Conservation (phyloP, 371 early-diverging fungal genomes). For the Nematocida sp. region DNA sequence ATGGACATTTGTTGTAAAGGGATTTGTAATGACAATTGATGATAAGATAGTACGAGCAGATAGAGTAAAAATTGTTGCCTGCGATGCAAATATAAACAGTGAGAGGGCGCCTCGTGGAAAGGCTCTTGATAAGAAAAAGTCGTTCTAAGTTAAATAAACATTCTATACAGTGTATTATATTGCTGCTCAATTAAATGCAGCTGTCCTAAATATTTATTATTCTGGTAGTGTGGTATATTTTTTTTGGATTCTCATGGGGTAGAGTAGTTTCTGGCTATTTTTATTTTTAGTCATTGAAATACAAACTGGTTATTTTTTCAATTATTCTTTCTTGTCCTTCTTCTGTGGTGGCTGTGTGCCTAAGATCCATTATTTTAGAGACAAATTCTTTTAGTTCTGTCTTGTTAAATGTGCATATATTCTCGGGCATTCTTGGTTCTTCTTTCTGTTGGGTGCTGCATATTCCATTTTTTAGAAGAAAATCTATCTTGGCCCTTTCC, state of each 20-base stretch:
- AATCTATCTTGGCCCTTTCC: constrained; percentile 43
- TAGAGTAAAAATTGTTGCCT: constrained; percentile 70
- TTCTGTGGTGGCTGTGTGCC: constrained; percentile 41
- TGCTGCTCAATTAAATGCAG: no score
- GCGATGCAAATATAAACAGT: constrained; percentile 68
- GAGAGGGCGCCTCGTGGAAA: constrained; percentile 58
- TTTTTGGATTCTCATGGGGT: no score
- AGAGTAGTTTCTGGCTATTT: no score
- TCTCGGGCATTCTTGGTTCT: neutral
- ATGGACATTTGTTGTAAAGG: constrained; percentile 69
- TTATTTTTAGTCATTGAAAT: neutral
- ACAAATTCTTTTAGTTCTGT: constrained; percentile 29
- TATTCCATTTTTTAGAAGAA: constrained; percentile 30
- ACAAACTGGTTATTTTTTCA: constrained; percentile 52
- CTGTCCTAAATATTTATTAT: no score
- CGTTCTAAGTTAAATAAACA: constrained; percentile 34
- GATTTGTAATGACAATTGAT: constrained; percentile 70
- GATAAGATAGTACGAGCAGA: constrained; percentile 65
- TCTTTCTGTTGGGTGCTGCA: constrained; percentile 1
- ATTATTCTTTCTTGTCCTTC: constrained; percentile 41
- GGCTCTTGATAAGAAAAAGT: constrained; percentile 42
- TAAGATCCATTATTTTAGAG: constrained; percentile 58
- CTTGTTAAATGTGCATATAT: constrained; percentile 32
- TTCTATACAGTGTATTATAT: constrained; percentile 8
- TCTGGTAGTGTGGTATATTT: no score